phyloP scores from a whole-genome alignment of 768 basidiomycete species.

The Mycena alexandri region DNA sequence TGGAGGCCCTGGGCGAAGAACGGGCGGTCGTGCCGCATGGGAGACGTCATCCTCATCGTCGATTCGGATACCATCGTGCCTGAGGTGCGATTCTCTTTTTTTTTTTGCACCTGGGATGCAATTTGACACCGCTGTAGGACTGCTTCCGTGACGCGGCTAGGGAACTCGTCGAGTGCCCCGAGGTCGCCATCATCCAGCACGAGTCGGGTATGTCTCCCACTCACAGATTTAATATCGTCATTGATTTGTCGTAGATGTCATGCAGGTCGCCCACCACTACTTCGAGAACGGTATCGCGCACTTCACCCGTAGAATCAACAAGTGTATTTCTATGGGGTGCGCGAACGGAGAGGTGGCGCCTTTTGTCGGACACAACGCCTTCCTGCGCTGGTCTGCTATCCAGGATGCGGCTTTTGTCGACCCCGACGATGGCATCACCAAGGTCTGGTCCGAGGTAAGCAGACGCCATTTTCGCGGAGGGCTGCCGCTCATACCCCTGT shows the following conservation, averaged over 20 bases:
- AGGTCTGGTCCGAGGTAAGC: slow-evolving; percentile 80
- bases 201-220: slow-evolving; percentile 72
- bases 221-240: slow-evolving; percentile 21
- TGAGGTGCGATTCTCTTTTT: slow-evolving; percentile 56
- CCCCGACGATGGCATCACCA: slow-evolving; percentile 69
- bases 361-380: slow-evolving; percentile 91
- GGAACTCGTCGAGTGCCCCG: slow-evolving; percentile 84
- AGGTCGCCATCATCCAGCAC: slow-evolving; percentile 92
- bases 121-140: slow-evolving; percentile 57
- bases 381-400: slow-evolving; percentile 89
- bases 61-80: slow-evolving; percentile 87
- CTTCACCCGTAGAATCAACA: slow-evolving; percentile 91
- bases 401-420: slow-evolving; percentile 89
- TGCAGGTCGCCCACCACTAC: slow-evolving; percentile 91
- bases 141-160: slow-evolving; percentile 92
- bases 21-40: slow-evolving; percentile 79
- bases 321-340: slow-evolving; percentile 82
- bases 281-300: slow-evolving; percentile 93
- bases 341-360: slow-evolving; percentile 88
- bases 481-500: no score
- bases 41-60: slow-evolving; percentile 84
- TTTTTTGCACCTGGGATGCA: not conserved
- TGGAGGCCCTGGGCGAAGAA: slow-evolving; percentile 86
- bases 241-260: slow-evolving; percentile 67
- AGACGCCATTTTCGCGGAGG: no score